Base-by-base conservation (phyloP, 192 early-diverging fungal genomes). In the Mortierella antarctica region DNA sequence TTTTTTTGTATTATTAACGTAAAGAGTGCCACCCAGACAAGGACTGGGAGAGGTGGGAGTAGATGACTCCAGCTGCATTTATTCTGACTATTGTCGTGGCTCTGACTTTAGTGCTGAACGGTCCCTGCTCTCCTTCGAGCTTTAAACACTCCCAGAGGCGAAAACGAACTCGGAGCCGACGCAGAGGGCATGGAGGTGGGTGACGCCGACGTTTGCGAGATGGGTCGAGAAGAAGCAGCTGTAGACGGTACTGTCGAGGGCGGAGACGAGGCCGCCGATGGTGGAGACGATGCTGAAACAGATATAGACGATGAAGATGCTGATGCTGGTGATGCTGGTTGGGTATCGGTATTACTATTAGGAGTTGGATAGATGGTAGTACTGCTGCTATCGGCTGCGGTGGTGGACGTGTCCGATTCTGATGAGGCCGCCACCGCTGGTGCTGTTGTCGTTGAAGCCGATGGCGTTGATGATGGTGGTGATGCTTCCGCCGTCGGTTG, bases 101-200 rank as follows among this genome's bases (percentile, higher is more conserved):
- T n/a, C 10, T 42, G 18, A 62, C 44, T n/a, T 52, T 65, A 56
- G 42, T 71, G 61, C 42, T 71, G 56, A n/a, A 79, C 41, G n/a
- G 76, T 79, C 6, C 68, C 68, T 2, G 76, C 76, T 49, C 76
- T 55, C 65, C 67, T 79, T 54, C 76, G 76, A 15, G 76, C 57
- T 23, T 68, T 70, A 47, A 79, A 79, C 18, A 79, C 76, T 18
- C 67, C 67, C 18, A 71, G 49, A 0, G 67, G 55, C 14, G 76
- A 79, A 46, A 71, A 71, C 0, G 74, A 52, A 18, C n/a, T 57
- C 10, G 53, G 17, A 15, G 50, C 55, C 48, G 44, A 14, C 5
- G 51, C 23, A 23, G 67, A 62, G 1, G 67, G 58, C 31, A 53
- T 31, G 11, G 70, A 39, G 44, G 62, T 9, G 49, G 62, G 7